phyloP scores from a whole-genome alignment of 2,329 filamentous ascomycete genomes.

The Phaeosphaeriaceae sp. region DNA sequence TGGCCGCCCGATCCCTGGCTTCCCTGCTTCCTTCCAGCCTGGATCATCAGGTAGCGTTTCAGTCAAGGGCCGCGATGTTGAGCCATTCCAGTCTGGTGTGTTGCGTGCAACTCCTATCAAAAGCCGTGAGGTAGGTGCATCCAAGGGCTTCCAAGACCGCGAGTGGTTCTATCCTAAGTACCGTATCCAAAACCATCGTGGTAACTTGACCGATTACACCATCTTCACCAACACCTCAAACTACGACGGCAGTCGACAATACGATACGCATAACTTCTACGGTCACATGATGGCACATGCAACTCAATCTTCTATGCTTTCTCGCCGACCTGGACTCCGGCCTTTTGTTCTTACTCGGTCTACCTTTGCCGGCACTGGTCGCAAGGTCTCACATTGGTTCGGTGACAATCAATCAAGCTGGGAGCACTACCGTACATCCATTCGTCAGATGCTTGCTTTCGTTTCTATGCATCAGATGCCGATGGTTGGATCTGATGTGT shows the following conservation, averaged over 20 bases:
- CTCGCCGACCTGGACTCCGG: constrained; percentile 66
- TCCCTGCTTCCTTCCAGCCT: constrained; percentile 71
- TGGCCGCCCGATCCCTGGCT: constrained; percentile 71
- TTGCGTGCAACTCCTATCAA: constrained; percentile 11
- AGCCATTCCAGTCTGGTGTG: neutral
- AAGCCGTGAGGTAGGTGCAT: constrained; percentile 45
- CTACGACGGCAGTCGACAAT: constrained; percentile 69
- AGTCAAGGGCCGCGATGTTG: constrained; percentile 13
- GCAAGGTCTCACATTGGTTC: constrained; percentile 66
- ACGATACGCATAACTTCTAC: constrained; percentile 80
- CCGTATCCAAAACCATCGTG: constrained; percentile 67
- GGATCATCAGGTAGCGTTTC: constrained; percentile 3
- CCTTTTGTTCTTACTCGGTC: constrained; percentile 77
- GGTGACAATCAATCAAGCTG: constrained; percentile 60
- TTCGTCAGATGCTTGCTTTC: constrained; percentile 54
- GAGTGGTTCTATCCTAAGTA: constrained; percentile 71
- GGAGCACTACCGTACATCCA: constrained; percentile 53
- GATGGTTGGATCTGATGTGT: constrained; percentile 68
- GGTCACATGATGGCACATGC: constrained; percentile 75
- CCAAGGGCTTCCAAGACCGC: constrained; percentile 65
- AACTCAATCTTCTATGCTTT: constrained; percentile 70
- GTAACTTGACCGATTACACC: constrained; percentile 53
- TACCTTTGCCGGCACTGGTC: constrained; percentile 75
- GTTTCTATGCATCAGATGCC: constrained; percentile 56
- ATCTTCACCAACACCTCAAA: constrained; percentile 72